Percentiles rank a stretch among this genome's conserved stretches.
Conservation (phyloP, 169 alveolate genomes). For the Plasmodium yoelii region DNA sequence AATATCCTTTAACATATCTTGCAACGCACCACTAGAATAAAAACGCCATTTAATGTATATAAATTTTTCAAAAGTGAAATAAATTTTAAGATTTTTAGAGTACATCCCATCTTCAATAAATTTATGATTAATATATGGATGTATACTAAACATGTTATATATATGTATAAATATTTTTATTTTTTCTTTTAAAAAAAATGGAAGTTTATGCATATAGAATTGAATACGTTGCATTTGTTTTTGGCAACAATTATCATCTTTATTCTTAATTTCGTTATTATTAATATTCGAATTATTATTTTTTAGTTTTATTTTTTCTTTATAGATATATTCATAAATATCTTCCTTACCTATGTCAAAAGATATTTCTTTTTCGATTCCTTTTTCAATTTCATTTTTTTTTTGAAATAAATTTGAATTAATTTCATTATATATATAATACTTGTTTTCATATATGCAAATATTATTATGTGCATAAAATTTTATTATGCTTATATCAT, state of each 20-base stretch:
- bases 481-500: constrained; percentile 63
- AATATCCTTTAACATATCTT: constrained; percentile 16
- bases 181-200: constrained; percentile 71
- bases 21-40: constrained; percentile 24
- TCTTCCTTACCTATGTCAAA: constrained; percentile 33
- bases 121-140: constrained; percentile 75
- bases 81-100: constrained; percentile 39
- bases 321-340: constrained; percentile 73
- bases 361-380: constrained; percentile 10
- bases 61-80: constrained; percentile 35
- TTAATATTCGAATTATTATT: constrained; percentile 8
- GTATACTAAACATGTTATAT: constrained; percentile 73
- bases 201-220: constrained; percentile 71
- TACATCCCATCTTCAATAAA: constrained; percentile 59
- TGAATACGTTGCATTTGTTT: constrained; percentile 51
- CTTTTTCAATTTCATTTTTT: constrained; percentile 11
- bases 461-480: constrained; percentile 57
- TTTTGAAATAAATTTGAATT: constrained; percentile 48
- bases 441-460: constrained; percentile 67
- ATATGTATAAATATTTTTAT: constrained; percentile 67
- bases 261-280: constrained; percentile 1
- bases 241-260: not conserved
- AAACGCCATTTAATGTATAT: constrained; percentile 57
- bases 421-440: constrained; percentile 65
- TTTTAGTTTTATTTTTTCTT: constrained; percentile 49